These are phyloP conservation scores for Aspergillus panamensis DNA, from an alignment of 495 filamentous ascomycete genomes.

Conservation along the genomic window DNA sequence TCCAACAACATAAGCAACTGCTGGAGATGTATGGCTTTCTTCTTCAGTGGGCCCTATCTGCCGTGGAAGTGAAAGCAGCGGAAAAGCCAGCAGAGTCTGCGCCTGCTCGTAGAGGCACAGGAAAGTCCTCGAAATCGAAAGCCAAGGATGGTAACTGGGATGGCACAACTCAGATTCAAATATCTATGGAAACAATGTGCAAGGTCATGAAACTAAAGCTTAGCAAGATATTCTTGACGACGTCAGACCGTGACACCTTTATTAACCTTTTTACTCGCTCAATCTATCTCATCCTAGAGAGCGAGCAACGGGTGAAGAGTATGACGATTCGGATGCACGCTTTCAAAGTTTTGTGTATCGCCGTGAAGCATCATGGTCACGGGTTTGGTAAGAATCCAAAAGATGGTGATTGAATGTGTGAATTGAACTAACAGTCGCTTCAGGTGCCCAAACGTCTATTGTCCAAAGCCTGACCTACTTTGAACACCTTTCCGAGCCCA, in stretches of 20 bases:
- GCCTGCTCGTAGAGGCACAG: slow-evolving; percentile 64
- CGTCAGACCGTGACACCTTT: slow-evolving; percentile 95
- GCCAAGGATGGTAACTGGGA: slow-evolving; percentile 81
- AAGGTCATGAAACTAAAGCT: slow-evolving; percentile 93
- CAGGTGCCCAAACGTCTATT: slow-evolving; percentile 95
- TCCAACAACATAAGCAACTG: slow-evolving; percentile 81
- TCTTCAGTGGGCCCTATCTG: slow-evolving; percentile 89
- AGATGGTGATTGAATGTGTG: not conserved
- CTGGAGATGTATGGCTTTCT: slow-evolving; percentile 95
- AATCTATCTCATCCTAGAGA: slow-evolving; percentile 90
- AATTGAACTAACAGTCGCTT: slow-evolving; percentile 16
- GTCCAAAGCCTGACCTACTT: slow-evolving; percentile 97
- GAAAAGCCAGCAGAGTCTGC: slow-evolving; percentile 75
- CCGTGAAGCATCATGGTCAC: slow-evolving; percentile 97
- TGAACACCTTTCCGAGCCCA: slow-evolving; percentile 94
- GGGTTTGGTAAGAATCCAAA: slow-evolving; percentile 69
- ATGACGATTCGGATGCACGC: slow-evolving; percentile 91
- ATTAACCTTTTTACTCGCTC: slow-evolving; percentile 90
- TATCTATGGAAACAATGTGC: slow-evolving; percentile 88
- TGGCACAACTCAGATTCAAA: slow-evolving; percentile 80
- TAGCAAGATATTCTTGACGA: slow-evolving; percentile 87
- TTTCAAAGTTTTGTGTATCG: slow-evolving; percentile 95
- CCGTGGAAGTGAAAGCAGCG: slow-evolving; percentile 86
- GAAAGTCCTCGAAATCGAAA: slow-evolving; percentile 71
- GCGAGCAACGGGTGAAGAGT: slow-evolving; percentile 87